These are phyloP conservation scores for Bremia lactucae DNA, from an alignment of 352 stramenopile species.

Conservation along the genomic window DNA sequence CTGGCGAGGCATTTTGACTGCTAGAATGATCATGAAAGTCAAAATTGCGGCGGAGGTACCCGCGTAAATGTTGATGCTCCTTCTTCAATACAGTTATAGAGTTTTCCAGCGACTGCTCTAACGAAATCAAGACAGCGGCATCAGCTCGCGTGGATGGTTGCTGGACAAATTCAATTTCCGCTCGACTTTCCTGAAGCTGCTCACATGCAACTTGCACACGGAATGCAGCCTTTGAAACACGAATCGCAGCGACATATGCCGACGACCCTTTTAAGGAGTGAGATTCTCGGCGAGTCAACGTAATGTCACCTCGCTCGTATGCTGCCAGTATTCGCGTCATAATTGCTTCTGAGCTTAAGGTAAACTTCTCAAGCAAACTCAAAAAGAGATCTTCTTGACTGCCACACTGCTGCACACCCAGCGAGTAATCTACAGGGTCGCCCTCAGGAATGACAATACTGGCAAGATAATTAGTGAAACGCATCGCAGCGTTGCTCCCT, in stretches of 20 bases:
- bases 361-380: constrained; percentile 72
- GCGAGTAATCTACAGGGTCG: constrained; percentile 68
- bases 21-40: constrained; percentile 45
- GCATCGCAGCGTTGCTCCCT: constrained; percentile 16
- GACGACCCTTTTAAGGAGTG: constrained; percentile 78
- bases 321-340: constrained; percentile 47
- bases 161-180: constrained; percentile 15
- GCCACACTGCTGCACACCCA: constrained; percentile 73
- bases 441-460: constrained; percentile 61
- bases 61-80: constrained; percentile 50
- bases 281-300: constrained; percentile 44
- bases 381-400: constrained; percentile 68
- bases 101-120: constrained; percentile 20
- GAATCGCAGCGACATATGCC: constrained; percentile 63
- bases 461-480: constrained; percentile 16
- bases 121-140: constrained; percentile 9
- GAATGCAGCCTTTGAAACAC: constrained; percentile 73
- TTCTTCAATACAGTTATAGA: constrained; percentile 36
- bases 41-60: constrained; percentile 77
- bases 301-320: constrained; percentile 35
- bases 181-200: constrained; percentile 36
- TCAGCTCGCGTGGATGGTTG: constrained; percentile 9
- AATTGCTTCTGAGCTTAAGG: constrained; percentile 39
- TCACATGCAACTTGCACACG: constrained; percentile 70
- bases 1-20: no score